Conservation (phyloP, 257 asterid species). For the Solanum microdontum region DNA sequence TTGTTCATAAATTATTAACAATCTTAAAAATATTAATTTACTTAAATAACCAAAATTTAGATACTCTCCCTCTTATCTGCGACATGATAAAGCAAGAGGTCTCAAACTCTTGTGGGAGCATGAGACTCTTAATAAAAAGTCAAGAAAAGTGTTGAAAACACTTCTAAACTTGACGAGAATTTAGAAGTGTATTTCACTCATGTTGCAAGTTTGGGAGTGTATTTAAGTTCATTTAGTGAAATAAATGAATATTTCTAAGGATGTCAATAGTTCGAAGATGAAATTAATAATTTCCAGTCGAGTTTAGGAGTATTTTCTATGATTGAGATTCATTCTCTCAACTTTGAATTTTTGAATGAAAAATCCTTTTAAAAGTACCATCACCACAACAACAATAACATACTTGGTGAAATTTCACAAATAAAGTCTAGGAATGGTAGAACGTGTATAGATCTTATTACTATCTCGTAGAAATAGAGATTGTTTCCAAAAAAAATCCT, state of each 20-base stretch:
- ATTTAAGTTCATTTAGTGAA: too few relatives aligned
- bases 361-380: background rate
- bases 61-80: too few relatives aligned
- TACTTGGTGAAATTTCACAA: too few relatives aligned
- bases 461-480: background rate
- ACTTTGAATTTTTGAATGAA: too few relatives aligned
- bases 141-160: background rate
- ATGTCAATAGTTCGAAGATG: background rate
- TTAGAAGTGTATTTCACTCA: background rate
- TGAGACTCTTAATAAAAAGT: background rate
- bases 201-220: background rate
- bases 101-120: background rate
- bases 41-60: too few relatives aligned
- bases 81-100: too few relatives aligned
- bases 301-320: too few relatives aligned
- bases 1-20: too few relatives aligned
- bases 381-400: accelerated
- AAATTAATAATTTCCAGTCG: background rate
- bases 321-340: background rate
- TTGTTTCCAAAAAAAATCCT: too few relatives aligned
- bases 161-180: accelerated
- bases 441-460: accelerated
- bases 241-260: too few relatives aligned
- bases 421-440: too few relatives aligned
- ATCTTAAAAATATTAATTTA: too few relatives aligned